Percentiles rank a stretch among this genome's conserved stretches.
These are phyloP conservation scores for Fusarium floridanum DNA, from an alignment of 2,329 filamentous ascomycete species.

Conservation along the genomic window DNA sequence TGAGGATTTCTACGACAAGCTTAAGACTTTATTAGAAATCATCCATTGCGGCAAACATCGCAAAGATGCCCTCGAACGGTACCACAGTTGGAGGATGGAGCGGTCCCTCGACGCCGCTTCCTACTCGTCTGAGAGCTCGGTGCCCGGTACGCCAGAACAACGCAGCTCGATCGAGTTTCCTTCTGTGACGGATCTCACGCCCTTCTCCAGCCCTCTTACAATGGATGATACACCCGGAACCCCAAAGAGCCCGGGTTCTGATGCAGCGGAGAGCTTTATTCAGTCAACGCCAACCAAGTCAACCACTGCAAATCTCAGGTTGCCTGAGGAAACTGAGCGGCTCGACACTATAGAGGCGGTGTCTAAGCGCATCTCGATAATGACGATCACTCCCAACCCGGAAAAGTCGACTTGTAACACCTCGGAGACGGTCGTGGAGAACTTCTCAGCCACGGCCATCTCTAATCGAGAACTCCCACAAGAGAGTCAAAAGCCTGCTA, in stretches of 20 bases:
- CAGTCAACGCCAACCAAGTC: constrained; percentile 2
- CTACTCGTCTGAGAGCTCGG: constrained; percentile 1
- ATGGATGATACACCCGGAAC: background rate
- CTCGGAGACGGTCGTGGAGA: background rate
- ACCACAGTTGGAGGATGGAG: constrained; percentile 10
- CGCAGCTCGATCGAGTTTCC: constrained; percentile 18
- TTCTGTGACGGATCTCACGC: constrained; percentile 1
- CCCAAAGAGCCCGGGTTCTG: constrained; percentile 1
- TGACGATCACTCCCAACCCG: background rate
- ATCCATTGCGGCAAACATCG: background rate
- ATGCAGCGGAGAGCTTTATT: background rate
- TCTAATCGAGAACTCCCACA: background rate
- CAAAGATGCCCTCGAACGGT: accelerated
- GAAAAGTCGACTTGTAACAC: background rate
- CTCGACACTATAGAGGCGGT: background rate
- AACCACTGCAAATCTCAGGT: background rate
- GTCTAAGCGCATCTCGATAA: background rate
- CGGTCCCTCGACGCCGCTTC: background rate
- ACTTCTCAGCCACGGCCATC: background rate
- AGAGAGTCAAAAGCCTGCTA: background rate
- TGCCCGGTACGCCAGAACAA: constrained; percentile 11
- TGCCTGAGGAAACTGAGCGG: background rate
- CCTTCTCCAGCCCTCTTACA: constrained; percentile 15
- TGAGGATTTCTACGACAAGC: background rate
- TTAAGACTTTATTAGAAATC: background rate